Evolutionary conservation across 495 filamentous ascomycete genomes (phyloP), one percentile per base, ranked within the genome.

Genomic region (Glonium stellatum): DNA sequence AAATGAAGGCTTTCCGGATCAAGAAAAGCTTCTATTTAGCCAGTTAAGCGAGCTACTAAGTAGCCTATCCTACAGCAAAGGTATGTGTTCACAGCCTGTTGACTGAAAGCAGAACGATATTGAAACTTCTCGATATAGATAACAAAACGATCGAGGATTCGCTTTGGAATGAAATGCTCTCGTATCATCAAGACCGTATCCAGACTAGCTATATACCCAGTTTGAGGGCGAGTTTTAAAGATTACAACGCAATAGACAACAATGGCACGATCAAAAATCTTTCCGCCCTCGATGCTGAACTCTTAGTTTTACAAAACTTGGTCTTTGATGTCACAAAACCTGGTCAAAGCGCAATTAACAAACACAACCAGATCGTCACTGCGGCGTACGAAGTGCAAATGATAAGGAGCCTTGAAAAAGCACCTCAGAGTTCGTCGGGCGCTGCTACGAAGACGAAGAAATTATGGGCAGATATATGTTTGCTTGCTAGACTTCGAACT

Each of bases 211-310:
- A 52, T 27, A 59, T 59, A 3, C 57, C 57, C 41, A 46, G 36
- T 42, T 49, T 59, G 37, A 59, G 57, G 37, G 57, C 57, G 11
- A 53, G 48, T 35, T 59, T 59, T 31, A 59, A 59, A 53, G 57
- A 25, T 59, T 47, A 27, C 39, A 35, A 56, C 13, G 37, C 21
- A 18, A 22, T 31, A 18, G 6, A 42, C 23, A 41, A 27, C 6
- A 31, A 2, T 31, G 19, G 49, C 39, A 44, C 39, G 13, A 0
- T n/a, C 21, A 21, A 22, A 34, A 34, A 52, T 22, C 9, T 19
- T 59, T 37, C 47, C 19, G 35, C 12, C 44, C 18, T 22, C 15
- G 57, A 35, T 18, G 9, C 18, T 22, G 12, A 15, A 25, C 49
- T 59, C 21, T 52, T n/a, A 22, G 22, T 13, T n/a, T 25, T 59